Evolutionary conservation across 352 stramenopile species (phyloP).

Genomic region (Globisporangium barbulae): DNA sequence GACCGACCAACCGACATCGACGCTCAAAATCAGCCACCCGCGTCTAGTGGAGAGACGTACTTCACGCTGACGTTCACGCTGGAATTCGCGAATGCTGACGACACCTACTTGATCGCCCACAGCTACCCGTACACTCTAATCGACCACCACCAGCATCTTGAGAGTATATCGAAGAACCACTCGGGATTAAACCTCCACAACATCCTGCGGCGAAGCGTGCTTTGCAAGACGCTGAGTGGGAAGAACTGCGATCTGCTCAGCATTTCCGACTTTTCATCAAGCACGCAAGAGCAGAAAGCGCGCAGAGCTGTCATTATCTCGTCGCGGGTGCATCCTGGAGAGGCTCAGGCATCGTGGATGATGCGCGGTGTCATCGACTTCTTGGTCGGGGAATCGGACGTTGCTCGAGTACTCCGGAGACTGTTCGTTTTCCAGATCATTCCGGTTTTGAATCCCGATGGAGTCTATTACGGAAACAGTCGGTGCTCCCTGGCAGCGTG

Average conservation of each 20-base stretch:
- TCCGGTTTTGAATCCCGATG: conserved; percentile 94
- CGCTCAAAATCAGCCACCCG: background rate
- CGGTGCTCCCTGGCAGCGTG: conserved; percentile 77
- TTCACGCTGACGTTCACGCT: conserved; percentile 91
- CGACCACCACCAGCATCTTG: conserved; percentile 73
- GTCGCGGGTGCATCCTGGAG: conserved; percentile 88
- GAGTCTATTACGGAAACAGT: conserved; percentile 92
- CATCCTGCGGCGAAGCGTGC: conserved; percentile 41
- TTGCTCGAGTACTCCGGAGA: conserved; percentile 67
- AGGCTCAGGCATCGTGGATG: conserved; percentile 92
- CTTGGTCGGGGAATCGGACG: conserved; percentile 55
- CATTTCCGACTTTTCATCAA: conserved; percentile 57
- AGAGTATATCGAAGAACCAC: conserved; percentile 23
- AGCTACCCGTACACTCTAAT: conserved; percentile 90
- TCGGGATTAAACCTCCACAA: conserved; percentile 6
- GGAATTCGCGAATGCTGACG: conserved; percentile 62
- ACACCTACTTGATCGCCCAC: conserved; percentile 90
- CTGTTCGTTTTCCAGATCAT: conserved; percentile 93
- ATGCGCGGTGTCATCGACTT: conserved; percentile 93
- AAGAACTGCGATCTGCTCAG: conserved; percentile 68
- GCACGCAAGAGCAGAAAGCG: conserved; percentile 26
- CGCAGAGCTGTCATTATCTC: conserved; percentile 74
- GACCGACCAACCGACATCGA: background rate
- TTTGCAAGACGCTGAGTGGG: conserved; percentile 61
- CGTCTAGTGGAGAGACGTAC: conserved; percentile 31